Evolutionary conservation across 2,329 filamentous ascomycete genomes (phyloP).

Genomic region (Sporothrix schenckii): DNA sequence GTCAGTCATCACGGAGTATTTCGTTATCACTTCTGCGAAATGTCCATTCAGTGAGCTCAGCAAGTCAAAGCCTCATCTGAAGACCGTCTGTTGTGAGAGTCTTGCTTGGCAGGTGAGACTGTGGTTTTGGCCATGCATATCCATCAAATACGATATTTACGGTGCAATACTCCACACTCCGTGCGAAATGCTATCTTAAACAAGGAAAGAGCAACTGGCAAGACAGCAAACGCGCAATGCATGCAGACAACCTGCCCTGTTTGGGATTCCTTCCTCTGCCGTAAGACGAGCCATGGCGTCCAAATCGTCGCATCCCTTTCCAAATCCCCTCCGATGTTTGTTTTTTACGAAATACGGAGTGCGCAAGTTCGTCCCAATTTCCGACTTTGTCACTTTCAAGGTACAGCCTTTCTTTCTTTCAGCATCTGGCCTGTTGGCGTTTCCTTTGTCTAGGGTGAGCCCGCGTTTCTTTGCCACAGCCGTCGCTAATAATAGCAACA

Average conservation of each 20-base stretch:
- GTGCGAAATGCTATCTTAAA: not conserved
- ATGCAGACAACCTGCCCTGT: conserved; percentile 17
- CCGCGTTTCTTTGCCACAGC: conserved; percentile 26
- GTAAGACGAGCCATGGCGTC: conserved; percentile 18
- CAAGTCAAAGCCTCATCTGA: not conserved
- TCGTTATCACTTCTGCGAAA: too few species aligned
- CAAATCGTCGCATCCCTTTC: conserved; percentile 20
- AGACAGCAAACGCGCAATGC: conserved; percentile 23
- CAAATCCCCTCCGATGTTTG: not conserved
- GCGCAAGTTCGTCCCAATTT: not conserved
- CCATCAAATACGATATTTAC: not conserved
- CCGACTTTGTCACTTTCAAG: not conserved
- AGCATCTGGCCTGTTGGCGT: not conserved
- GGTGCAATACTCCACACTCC: not conserved
- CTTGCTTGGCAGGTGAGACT: not conserved
- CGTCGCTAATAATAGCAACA: conserved; percentile 30
- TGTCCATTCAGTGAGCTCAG: not conserved
- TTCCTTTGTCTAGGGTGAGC: not conserved
- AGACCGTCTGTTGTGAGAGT: not conserved
- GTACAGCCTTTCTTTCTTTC: not conserved
- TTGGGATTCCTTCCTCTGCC: conserved; percentile 20
- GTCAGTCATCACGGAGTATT: not conserved
- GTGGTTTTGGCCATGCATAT: not conserved
- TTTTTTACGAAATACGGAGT: not conserved
- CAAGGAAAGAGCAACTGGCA: conserved; percentile 4